Conservation (phyloP, 139 green algal genomes). For the Tetradesmus lagerheimii region DNA sequence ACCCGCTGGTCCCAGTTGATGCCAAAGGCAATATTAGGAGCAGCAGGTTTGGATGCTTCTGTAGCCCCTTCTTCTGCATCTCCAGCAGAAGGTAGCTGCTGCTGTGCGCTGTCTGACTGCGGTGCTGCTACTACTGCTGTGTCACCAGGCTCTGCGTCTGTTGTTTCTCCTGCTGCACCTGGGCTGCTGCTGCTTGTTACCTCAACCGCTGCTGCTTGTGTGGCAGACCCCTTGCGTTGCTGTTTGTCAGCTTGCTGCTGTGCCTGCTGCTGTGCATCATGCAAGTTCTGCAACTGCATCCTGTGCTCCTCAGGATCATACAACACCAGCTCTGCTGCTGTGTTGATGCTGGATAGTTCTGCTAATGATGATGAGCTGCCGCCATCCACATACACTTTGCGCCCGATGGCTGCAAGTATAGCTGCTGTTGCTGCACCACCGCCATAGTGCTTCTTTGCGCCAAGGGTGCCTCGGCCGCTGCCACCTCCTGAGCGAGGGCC, state of each 20-base stretch:
- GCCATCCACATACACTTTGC: slow-evolving; percentile 1
- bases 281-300: neutral
- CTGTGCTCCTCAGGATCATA: slow-evolving; percentile 44
- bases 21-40: neutral
- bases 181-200: neutral
- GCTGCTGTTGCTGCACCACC: slow-evolving; percentile 1
- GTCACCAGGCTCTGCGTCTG: neutral
- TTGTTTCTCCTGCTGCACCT: neutral
- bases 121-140: slow-evolving; percentile 9
- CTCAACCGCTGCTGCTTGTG: neutral
- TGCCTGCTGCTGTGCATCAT: neutral
- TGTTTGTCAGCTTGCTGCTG: neutral
- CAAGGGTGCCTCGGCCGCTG: slow-evolving; percentile 21
- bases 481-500: neutral
- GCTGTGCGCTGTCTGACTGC: neutral
- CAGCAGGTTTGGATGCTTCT: neutral
- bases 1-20: slow-evolving; percentile 19
- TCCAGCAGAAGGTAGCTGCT: neutral
- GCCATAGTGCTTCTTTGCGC: slow-evolving; percentile 42
- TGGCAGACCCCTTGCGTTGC: neutral
- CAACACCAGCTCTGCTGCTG: slow-evolving; percentile 35
- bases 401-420: slow-evolving; percentile 20
- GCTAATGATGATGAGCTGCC: neutral
- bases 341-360: neutral
- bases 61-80: neutral